Percentiles rank a stretch among this genome's conserved stretches.
Evolutionary conservation across 306 rosid species (phyloP).

Genomic region (Vicia faba): DNA sequence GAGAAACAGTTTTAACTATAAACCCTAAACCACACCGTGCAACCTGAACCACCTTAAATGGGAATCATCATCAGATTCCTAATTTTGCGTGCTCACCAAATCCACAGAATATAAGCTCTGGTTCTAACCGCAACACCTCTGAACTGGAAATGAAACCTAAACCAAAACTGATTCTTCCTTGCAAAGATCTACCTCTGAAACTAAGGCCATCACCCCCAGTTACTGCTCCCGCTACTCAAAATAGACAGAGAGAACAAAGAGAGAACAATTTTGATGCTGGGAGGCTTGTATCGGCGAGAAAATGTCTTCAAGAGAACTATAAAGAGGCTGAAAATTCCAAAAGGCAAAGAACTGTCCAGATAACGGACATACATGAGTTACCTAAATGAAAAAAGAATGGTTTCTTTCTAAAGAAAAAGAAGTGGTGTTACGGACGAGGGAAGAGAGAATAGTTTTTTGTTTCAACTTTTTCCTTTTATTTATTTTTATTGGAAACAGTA

Average conservation of each 20-base stretch:
- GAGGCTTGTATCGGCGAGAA: constrained; percentile 86
- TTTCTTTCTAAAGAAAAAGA: constrained; percentile 87
- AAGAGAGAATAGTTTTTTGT: too few species aligned
- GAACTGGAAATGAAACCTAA: constrained; percentile 78
- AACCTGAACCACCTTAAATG: constrained; percentile 67
- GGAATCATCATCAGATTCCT: constrained; percentile 84
- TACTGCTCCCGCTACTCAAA: too few species aligned
- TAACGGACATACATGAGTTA: constrained; percentile 94
- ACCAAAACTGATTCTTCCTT: constrained; percentile 43
- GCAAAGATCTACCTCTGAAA: constrained; percentile 62
- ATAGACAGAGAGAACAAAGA: too few species aligned
- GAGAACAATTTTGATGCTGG: too few species aligned
- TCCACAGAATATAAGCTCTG: constrained; percentile 91
- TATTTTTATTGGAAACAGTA: too few species aligned
- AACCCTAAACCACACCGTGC: too few species aligned
- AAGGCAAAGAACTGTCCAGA: constrained; percentile 96
- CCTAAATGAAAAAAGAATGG: constrained; percentile 80
- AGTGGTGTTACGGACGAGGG: too few species aligned
- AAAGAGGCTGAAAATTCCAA: constrained; percentile 98
- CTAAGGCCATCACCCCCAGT: constrained; percentile 42
- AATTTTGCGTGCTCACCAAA: constrained; percentile 97
- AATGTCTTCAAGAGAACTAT: constrained; percentile 86
- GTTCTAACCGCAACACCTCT: constrained; percentile 79
- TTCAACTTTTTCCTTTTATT: too few species aligned
- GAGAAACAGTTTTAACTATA: too few species aligned